Evolutionary conservation across 257 asterid species (phyloP), one percentile per base, ranked within the genome.

Genomic region (Gynochthodes officinalis): DNA sequence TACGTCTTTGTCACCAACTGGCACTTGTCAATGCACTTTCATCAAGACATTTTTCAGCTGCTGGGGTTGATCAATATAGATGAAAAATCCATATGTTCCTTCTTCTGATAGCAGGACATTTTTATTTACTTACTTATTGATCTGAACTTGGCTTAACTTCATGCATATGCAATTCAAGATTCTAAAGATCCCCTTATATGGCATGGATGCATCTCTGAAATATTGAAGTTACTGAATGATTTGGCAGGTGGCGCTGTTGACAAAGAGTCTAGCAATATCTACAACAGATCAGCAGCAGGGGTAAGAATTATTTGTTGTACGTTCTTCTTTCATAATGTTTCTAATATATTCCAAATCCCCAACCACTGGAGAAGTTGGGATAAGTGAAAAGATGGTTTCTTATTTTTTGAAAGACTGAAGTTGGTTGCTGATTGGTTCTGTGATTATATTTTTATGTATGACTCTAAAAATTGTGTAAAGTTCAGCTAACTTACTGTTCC

Each of bases 171-270:
- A 59, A 21, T 33, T 58, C 63, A 14, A 30, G 6, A 30, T 21
- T 7, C 5, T 0, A n/a, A 35, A 54, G 15, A 5, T 37, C n/a
- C 43, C 43, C 23, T 53, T 49, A 7, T 32, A 59, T 58, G 67
- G 33, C 66, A 49, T 23, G 27, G 25, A 49, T n/a, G 37, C 57
- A 37, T 8, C 10, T 67, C 69, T 60, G 64, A 69, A 28, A 28
- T 59, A n/a, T 44, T 32, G 40, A 70, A 14, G 28, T 42, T 48
- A 14, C 9, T 49, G 19, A 57, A 13, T 8, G 50, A 46, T 53
- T 72, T 63, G 84, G 81, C 88, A 92, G 98, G 94, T 73, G 84
- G 59, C 42, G 37, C 64, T 69, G 55, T 55, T 59, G 94, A 80
- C 14, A 73, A 81, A 50, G 96, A 88, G 59, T 68, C 85, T 1